Evolutionary conservation across 129 eudicot species (phyloP).

Genomic region (Helichrysum umbraculigerum): DNA sequence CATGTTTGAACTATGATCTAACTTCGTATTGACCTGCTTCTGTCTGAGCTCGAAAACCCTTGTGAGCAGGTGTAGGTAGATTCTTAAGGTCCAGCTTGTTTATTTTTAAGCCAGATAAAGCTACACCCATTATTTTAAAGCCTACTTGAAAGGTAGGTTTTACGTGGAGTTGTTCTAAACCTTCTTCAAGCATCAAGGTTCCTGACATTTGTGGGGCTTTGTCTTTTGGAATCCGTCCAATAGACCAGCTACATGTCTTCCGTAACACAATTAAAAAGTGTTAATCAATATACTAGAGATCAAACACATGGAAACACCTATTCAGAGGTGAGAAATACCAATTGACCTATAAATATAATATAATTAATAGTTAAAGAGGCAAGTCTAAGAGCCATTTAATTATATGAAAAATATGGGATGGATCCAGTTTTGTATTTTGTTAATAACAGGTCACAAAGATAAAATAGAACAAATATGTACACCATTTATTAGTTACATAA

Average conservation of each 20-base stretch:
- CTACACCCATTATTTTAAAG: slow-evolving; percentile 83
- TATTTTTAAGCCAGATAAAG: slow-evolving; percentile 84
- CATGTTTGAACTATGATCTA: slow-evolving; percentile 48
- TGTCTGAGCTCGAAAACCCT: slow-evolving; percentile 86
- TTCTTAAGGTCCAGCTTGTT: slow-evolving; percentile 76
- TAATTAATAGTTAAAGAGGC: neutral
- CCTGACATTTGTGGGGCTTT: slow-evolving; percentile 87
- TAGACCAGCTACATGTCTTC: slow-evolving; percentile 89
- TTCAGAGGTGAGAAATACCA: neutral
- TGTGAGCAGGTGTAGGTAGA: slow-evolving; percentile 68
- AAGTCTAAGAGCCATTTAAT: neutral
- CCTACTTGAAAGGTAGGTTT: slow-evolving; percentile 73
- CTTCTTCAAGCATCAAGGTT: slow-evolving; percentile 70
- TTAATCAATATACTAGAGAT: neutral
- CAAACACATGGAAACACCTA: neutral
- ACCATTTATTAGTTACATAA: neutral
- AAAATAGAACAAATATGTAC: neutral
- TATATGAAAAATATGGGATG: neutral
- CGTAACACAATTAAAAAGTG: slow-evolving; percentile 5
- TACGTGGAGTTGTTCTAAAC: slow-evolving; percentile 68
- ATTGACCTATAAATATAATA: neutral
- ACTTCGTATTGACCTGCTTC: slow-evolving; percentile 77
- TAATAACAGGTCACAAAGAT: neutral
- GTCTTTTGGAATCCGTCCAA: slow-evolving; percentile 83
- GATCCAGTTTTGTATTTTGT: neutral